These are phyloP conservation scores for Dothistroma septosporum DNA, from an alignment of 2,329 filamentous ascomycete species.

Conservation along the genomic window DNA sequence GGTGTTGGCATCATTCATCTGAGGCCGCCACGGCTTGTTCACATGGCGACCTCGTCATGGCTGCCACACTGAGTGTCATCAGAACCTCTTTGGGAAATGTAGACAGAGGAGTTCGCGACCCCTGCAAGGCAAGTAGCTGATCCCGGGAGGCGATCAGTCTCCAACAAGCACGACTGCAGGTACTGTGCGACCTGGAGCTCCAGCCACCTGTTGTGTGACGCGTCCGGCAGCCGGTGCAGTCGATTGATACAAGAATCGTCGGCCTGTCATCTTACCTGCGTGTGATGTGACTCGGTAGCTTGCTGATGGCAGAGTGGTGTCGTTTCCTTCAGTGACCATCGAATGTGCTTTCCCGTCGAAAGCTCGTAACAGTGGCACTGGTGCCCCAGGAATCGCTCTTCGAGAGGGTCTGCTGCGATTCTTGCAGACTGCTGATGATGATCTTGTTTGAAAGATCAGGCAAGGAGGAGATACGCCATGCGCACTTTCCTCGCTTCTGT, in stretches of 20 bases:
- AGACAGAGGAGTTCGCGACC: constrained; percentile 2
- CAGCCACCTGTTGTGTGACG: constrained; percentile 7
- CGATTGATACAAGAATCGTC: background rate
- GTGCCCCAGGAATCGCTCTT: too few relatives aligned
- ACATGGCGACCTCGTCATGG: background rate
- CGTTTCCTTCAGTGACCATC: background rate
- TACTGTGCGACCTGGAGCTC: constrained; percentile 10
- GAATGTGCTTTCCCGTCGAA: background rate
- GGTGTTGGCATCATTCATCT: background rate
- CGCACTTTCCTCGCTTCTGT: too few relatives aligned
- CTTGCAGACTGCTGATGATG: too few relatives aligned
- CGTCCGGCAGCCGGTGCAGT: background rate
- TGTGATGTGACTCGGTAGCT: background rate
- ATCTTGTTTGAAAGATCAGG: too few relatives aligned
- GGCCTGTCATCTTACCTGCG: background rate
- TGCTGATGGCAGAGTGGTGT: background rate
- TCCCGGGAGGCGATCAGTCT: background rate
- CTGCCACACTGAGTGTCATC: constrained; percentile 2
- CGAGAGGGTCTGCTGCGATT: too few relatives aligned
- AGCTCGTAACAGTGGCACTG: too few relatives aligned
- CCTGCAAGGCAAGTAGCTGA: constrained; percentile 11
- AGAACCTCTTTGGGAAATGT: background rate
- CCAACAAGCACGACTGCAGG: constrained; percentile 9
- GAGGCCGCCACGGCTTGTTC: background rate
- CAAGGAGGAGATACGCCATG: too few relatives aligned